phyloP scores from a whole-genome alignment of 164 flowering plant genomes.

The Amborella trichopoda region DNA sequence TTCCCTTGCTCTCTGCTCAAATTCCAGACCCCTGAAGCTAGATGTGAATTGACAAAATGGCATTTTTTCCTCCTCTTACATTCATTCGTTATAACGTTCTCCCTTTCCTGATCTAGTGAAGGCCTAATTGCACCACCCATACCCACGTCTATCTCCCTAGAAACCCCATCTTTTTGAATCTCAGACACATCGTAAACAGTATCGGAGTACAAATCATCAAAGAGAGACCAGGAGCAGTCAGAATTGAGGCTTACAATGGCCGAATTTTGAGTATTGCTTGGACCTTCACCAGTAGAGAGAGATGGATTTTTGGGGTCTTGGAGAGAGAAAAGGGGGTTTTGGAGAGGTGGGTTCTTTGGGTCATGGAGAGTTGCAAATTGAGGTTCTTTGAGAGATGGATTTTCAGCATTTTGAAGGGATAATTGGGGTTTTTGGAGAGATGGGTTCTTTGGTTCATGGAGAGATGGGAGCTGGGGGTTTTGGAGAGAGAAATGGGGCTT shows the following conservation, averaged over 20 bases:
- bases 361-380: too few relatives aligned
- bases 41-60: slow-evolving; percentile 37
- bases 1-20: slow-evolving; percentile 84
- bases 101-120: slow-evolving; percentile 1
- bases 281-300: slow-evolving; percentile 1
- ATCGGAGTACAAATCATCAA: slow-evolving; percentile 70
- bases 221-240: slow-evolving; percentile 54
- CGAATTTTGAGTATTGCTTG: slow-evolving; percentile 2
- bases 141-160: neutral
- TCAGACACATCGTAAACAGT: slow-evolving; percentile 49
- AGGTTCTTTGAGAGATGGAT: too few relatives aligned
- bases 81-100: slow-evolving; percentile 5
- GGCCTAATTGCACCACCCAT: neutral
- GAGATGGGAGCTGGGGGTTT: too few relatives aligned
- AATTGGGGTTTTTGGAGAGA: too few relatives aligned
- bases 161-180: slow-evolving; percentile 4
- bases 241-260: slow-evolving; percentile 5
- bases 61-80: slow-evolving; percentile 26
- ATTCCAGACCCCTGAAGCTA: slow-evolving; percentile 68
- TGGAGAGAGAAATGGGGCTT: too few relatives aligned
- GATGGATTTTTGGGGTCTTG: too few relatives aligned
- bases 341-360: too few relatives aligned
- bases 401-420: too few relatives aligned
- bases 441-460: too few relatives aligned
- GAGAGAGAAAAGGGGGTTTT: too few relatives aligned